Conservation (phyloP, 176 grass and related monocot genomes). For the Bothriochloa decipiens region DNA sequence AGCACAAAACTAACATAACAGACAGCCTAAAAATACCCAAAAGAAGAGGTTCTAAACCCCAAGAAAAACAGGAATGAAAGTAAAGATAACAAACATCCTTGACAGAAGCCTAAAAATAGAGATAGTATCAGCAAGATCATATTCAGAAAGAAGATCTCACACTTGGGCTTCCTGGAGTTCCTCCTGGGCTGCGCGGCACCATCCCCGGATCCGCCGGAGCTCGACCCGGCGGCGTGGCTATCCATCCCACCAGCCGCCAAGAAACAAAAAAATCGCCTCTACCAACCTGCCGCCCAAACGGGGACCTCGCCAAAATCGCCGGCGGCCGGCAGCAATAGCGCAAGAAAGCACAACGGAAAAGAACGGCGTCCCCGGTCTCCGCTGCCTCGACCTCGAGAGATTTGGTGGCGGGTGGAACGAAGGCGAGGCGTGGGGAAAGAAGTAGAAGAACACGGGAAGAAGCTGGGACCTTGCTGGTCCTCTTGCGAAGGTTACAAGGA, state of each 20-base stretch:
- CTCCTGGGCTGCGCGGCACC: constrained; percentile 43
- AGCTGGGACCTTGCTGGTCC: constrained; percentile 20
- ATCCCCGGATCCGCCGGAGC: constrained; percentile 64
- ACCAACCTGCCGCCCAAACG: not conserved
- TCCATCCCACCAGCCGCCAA: constrained; percentile 47
- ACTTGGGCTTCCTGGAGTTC: constrained; percentile 60
- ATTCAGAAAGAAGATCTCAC: constrained; percentile 49
- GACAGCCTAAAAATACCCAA: not conserved
- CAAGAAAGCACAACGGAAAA: constrained; percentile 31
- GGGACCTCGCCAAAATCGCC: constrained; percentile 6
- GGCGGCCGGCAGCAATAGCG: constrained; percentile 5
- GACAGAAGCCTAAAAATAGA: not conserved
- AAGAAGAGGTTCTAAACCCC: constrained; percentile 11
- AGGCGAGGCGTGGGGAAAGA: not conserved
- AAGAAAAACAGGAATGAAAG: not conserved
- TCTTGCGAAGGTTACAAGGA: constrained; percentile 55
- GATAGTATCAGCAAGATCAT: not conserved
- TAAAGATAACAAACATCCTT: not conserved
- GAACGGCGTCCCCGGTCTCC: not conserved
- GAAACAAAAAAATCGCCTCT: constrained; percentile 38
- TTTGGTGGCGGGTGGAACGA: not conserved
- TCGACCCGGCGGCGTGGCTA: constrained; percentile 35
- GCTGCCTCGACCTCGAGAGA: constrained; percentile 30
- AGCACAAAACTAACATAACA: not conserved
- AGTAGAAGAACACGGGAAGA: not conserved